These are phyloP conservation scores for Ehretia macrophylla DNA, from an alignment of 257 asterid genomes.

Conservation along the genomic window DNA sequence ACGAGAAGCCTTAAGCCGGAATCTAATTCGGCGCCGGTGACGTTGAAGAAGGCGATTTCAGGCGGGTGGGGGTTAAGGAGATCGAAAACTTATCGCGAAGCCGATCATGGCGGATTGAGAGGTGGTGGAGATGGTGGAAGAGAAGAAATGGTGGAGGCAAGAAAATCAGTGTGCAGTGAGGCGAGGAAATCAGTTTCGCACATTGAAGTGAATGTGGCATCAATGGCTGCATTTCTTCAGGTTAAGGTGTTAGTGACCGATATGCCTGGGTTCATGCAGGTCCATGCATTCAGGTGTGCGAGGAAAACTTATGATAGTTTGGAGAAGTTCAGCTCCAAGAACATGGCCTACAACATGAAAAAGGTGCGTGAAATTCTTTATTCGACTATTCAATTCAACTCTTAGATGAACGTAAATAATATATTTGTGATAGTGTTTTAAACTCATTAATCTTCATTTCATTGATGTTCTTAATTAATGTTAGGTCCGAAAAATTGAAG, in stretches of 20 bases:
- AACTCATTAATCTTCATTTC: too few species aligned
- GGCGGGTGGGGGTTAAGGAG: slow-evolving; percentile 41
- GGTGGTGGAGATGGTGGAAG: slow-evolving; percentile 14
- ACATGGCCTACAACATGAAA: slow-evolving; percentile 58
- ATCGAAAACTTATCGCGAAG: slow-evolving; percentile 45
- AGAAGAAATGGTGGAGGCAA: slow-evolving; percentile 5
- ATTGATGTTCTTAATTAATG: too few species aligned
- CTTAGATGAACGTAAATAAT: not conserved
- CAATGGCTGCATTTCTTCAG: slow-evolving; percentile 44
- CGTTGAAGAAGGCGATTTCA: slow-evolving; percentile 20
- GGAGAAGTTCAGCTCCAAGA: slow-evolving; percentile 57
- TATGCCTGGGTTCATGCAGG: slow-evolving; percentile 75
- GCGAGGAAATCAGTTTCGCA: slow-evolving; percentile 40
- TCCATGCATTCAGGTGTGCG: slow-evolving; percentile 66
- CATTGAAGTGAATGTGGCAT: slow-evolving; percentile 34
- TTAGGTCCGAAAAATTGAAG: too few species aligned
- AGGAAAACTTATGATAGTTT: slow-evolving; percentile 48
- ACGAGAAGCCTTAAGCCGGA: slow-evolving; percentile 14
- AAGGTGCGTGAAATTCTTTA: slow-evolving; percentile 31
- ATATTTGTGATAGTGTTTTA: not conserved
- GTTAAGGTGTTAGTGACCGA: slow-evolving; percentile 62
- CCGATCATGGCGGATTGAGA: not conserved
- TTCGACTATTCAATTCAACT: not conserved
- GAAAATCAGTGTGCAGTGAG: not conserved
- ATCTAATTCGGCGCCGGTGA: slow-evolving; percentile 15